These are phyloP conservation scores for Isatis lusitanica DNA, from an alignment of 441 rosid species.

Conservation along the genomic window DNA sequence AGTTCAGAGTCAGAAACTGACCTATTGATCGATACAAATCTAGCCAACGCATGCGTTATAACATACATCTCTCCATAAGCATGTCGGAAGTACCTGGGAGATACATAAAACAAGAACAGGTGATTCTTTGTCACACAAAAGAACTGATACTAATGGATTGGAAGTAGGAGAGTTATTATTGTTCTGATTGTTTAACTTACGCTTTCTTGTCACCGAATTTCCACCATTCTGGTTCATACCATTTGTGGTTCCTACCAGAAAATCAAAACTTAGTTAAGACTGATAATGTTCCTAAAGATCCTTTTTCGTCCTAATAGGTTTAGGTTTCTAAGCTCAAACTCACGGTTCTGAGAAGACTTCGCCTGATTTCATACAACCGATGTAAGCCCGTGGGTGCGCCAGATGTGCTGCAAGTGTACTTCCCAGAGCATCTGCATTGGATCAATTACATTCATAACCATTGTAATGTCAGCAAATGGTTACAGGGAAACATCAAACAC, in stretches of 20 bases:
- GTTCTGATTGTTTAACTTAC: constrained; percentile 49
- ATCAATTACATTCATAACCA: constrained; percentile 18
- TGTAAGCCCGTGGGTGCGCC: constrained; percentile 77
- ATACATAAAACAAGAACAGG: constrained; percentile 16
- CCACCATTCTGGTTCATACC: constrained; percentile 99
- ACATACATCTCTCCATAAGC: constrained; percentile 93
- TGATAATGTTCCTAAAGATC: constrained; percentile 1
- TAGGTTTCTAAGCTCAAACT: constrained; percentile 40
- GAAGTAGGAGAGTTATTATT: neutral
- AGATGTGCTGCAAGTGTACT: constrained; percentile 71
- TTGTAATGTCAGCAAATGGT: constrained; percentile 4
- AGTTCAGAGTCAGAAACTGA: constrained; percentile 32
- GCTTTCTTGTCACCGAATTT: constrained; percentile 91
- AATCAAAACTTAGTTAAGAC: constrained; percentile 10
- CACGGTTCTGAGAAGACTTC: constrained; percentile 91
- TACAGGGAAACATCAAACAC: constrained; percentile 1
- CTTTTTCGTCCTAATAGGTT: neutral
- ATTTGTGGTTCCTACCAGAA: constrained; percentile 71
- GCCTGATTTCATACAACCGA: constrained; percentile 98
- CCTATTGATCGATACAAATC: constrained; percentile 86
- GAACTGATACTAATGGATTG: neutral
- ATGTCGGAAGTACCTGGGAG: constrained; percentile 82
- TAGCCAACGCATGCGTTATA: constrained; percentile 75
- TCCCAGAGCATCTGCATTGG: constrained; percentile 67
- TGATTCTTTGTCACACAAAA: neutral